Percentiles rank a stretch among this genome's conserved stretches.
Conservation (phyloP, 192 early-diverging fungal genomes). For the Haplosporangium gracile region DNA sequence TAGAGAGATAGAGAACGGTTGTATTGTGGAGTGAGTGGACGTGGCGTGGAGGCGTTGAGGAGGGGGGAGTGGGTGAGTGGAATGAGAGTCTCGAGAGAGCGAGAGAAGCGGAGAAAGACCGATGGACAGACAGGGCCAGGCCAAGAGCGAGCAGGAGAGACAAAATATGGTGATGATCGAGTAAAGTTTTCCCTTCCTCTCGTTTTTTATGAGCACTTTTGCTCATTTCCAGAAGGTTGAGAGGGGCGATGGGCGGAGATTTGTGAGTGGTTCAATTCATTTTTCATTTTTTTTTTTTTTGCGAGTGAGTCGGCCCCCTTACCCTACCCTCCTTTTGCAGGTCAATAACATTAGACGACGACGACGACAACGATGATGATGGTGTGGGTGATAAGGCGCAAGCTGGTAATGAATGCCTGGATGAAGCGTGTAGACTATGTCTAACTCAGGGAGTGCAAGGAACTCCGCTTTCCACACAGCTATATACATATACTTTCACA, state of each 20-base stretch:
- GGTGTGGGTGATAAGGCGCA: background rate
- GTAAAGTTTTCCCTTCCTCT: background rate
- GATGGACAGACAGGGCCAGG: background rate
- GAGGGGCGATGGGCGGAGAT: conserved; percentile 9
- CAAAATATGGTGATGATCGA: background rate
- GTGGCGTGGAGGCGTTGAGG: background rate
- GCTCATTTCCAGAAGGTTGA: too few relatives aligned
- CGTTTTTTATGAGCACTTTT: background rate
- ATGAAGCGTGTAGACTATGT: background rate
- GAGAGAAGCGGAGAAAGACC: background rate
- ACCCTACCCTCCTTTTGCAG: background rate
- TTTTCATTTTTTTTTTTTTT: conserved; percentile 10
- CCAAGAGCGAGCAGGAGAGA: background rate
- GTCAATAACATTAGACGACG: background rate
- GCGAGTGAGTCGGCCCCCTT: background rate
- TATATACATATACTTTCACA: background rate
- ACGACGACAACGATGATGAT: background rate
- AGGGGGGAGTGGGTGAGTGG: background rate
- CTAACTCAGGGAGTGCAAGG: background rate
- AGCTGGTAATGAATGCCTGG: background rate
- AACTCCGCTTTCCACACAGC: conserved; percentile 8
- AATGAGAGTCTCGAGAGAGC: background rate
- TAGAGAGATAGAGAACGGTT: too few relatives aligned
- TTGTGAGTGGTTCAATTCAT: background rate
- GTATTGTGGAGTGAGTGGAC: too few relatives aligned